Percentiles rank a stretch among this genome's conserved stretches.
phyloP scores from a whole-genome alignment of 2,329 filamentous ascomycete genomes.

The Aureobasidium sp. region DNA sequence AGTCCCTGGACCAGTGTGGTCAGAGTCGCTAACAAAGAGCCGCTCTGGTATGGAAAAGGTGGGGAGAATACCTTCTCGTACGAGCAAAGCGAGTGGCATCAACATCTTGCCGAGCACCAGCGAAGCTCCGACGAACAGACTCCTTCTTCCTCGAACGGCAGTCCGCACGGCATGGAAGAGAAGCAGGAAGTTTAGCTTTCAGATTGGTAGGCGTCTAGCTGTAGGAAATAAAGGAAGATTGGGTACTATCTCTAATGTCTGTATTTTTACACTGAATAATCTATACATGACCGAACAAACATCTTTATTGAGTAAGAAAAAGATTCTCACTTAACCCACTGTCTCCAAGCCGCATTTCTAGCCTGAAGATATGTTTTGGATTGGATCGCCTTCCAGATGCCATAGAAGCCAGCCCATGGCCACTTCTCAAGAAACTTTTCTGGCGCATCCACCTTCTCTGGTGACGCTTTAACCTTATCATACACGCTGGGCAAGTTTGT shows the following conservation, averaged over 20 bases:
- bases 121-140: not conserved
- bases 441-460: not conserved
- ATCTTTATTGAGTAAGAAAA: too few relatives aligned
- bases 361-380: conserved; percentile 17
- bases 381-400: conserved; percentile 19
- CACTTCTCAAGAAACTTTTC: conserved; percentile 14
- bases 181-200: conserved; percentile 1
- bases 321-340: conserved; percentile 9
- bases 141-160: not conserved
- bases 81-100: conserved; percentile 31
- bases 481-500: conserved; percentile 56
- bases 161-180: conserved; percentile 7
- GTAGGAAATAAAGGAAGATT: not conserved
- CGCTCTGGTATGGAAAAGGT: conserved; percentile 50
- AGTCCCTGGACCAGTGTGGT: conserved; percentile 44
- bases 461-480: conserved; percentile 45
- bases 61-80: conserved; percentile 49
- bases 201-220: not conserved
- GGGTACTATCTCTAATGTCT: not conserved
- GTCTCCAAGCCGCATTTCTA: conserved; percentile 15
- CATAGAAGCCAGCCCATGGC: conserved; percentile 19
- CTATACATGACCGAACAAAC: not conserved
- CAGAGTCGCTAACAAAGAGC: conserved; percentile 44
- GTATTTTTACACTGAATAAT: not conserved
- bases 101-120: conserved; percentile 19